These are phyloP conservation scores for Typha latifolia DNA, from an alignment of 176 grass and related monocot genomes.

Conservation along the genomic window DNA sequence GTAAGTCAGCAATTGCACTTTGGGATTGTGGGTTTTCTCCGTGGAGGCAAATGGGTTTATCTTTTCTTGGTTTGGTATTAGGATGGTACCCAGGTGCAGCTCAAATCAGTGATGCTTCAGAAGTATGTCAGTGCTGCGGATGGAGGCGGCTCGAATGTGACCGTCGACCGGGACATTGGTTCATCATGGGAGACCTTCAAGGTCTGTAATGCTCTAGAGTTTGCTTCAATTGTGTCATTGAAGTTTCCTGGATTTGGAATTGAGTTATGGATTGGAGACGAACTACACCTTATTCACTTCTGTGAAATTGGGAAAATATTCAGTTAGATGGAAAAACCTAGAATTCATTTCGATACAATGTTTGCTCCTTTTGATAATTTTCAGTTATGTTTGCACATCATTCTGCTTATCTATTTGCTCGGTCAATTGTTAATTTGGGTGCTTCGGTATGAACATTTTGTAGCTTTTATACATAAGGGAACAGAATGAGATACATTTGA, in stretches of 20 bases:
- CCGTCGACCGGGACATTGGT: slow-evolving; percentile 43
- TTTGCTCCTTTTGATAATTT: background rate
- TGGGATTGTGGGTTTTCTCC: background rate
- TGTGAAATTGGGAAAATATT: too few relatives aligned
- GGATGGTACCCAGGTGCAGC: slow-evolving; percentile 77
- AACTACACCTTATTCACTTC: too few relatives aligned
- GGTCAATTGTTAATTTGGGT: background rate
- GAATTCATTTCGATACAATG: background rate
- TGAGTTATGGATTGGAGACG: too few relatives aligned
- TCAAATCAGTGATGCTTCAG: slow-evolving; percentile 61
- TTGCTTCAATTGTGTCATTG: background rate
- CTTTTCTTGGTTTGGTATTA: slow-evolving; percentile 19
- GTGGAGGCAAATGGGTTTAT: background rate
- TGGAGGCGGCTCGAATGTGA: slow-evolving; percentile 44
- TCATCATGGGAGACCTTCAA: slow-evolving; percentile 84
- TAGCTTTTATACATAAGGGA: too few relatives aligned
- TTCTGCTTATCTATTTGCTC: background rate
- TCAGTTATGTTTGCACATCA: too few relatives aligned
- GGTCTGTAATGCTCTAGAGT: slow-evolving; percentile 28
- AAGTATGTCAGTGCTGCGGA: slow-evolving; percentile 41
- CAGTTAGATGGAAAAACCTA: too few relatives aligned
- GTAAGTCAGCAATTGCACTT: slow-evolving; percentile 19
- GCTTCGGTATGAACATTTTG: too few relatives aligned
- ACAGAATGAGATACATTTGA: too few relatives aligned
- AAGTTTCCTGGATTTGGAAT: background rate